Percentiles rank a stretch among this genome's conserved stretches.
Evolutionary conservation across 108 stramenopile genomes (phyloP).

Genomic region (Aurantiochytrium sp.): DNA sequence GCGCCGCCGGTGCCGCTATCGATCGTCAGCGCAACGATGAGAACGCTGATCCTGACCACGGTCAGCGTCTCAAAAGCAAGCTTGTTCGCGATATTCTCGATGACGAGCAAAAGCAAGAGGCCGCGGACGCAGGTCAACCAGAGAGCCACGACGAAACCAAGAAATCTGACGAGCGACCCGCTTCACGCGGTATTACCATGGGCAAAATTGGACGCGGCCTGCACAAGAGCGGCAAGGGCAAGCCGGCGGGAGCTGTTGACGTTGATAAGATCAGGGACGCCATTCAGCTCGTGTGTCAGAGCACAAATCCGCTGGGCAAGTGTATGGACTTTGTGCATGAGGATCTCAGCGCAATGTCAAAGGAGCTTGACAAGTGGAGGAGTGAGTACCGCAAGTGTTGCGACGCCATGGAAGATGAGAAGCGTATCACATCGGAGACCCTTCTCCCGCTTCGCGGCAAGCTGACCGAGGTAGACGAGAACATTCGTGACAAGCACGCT

Average conservation of each 20-base stretch:
- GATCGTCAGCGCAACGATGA: neutral
- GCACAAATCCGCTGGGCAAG: constrained; percentile 57
- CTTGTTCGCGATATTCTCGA: constrained; percentile 11
- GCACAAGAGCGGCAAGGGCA: neutral
- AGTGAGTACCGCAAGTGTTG: constrained; percentile 23
- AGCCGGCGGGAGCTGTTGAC: constrained; percentile 25
- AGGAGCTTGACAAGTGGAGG: constrained; percentile 52
- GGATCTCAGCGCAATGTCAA: constrained; percentile 50
- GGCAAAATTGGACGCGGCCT: neutral
- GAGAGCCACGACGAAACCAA: neutral
- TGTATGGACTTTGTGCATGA: constrained; percentile 60
- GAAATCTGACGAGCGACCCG: neutral
- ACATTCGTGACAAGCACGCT: constrained; percentile 6
- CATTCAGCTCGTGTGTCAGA: constrained; percentile 57
- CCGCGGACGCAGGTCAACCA: constrained; percentile 9
- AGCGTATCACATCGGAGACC: constrained; percentile 22
- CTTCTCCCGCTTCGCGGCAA: constrained; percentile 39
- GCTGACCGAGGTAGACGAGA: constrained; percentile 50
- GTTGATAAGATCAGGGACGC: constrained; percentile 44
- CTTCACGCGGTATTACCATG: constrained; percentile 2
- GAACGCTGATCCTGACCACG: constrained; percentile 29
- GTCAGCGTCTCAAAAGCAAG: neutral
- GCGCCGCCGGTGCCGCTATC: constrained; percentile 9
- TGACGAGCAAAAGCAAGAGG: constrained; percentile 16
- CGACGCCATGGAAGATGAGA: constrained; percentile 27